phyloP scores from a whole-genome alignment of 805 yeast genomes.

The Pichia gijzeniarum region DNA sequence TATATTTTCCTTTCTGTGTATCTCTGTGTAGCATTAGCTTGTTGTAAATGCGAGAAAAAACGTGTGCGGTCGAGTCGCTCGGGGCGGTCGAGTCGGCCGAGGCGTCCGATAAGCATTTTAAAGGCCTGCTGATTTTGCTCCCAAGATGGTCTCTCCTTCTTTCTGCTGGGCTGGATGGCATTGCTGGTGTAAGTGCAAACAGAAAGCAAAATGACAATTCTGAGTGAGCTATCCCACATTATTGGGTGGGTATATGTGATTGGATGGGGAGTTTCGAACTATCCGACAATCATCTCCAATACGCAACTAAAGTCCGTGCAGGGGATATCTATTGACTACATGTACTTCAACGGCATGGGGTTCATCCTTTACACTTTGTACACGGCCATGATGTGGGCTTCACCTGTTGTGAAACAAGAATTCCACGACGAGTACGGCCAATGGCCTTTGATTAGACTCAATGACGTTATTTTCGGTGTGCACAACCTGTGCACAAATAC shows the following conservation, averaged over 20 bases:
- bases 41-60: too few species aligned
- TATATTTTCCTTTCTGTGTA: too few species aligned
- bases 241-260: constrained; percentile 29
- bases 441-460: constrained; percentile 27
- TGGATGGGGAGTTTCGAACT: constrained; percentile 29
- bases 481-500: constrained; percentile 27
- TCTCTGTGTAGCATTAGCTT: too few species aligned
- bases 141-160: too few species aligned
- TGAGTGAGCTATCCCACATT: constrained; percentile 1
- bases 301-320: constrained; percentile 28
- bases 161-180: too few species aligned
- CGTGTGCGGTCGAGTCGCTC: too few species aligned
- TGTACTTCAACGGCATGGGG: constrained; percentile 30
- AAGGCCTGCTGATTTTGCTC: too few species aligned
- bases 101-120: neutral
- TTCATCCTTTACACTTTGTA: constrained; percentile 28
- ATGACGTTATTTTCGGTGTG: constrained; percentile 29
- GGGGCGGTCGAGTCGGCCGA: neutral
- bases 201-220: too few species aligned
- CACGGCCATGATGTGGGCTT: constrained; percentile 21
- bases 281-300: constrained; percentile 30
- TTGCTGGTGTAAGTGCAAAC: too few species aligned
- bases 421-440: constrained; percentile 22
- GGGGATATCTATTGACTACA: constrained; percentile 31
- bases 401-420: constrained; percentile 24